phyloP scores from a whole-genome alignment of 2,329 filamentous ascomycete genomes.

The Stachybotrys echinatus region DNA sequence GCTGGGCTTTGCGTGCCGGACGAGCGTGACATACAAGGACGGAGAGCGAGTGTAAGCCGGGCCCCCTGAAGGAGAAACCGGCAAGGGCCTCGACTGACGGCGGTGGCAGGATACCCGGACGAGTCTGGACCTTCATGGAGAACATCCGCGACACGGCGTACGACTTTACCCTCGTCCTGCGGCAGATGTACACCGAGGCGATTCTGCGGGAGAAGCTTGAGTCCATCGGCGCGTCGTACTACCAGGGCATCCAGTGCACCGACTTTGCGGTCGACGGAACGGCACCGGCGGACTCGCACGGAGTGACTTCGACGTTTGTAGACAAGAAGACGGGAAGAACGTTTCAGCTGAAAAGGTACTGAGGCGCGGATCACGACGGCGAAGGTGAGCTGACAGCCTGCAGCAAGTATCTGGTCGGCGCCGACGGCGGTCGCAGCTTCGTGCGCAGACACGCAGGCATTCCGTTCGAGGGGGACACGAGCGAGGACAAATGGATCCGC shows the following conservation, averaged over 20 bases:
- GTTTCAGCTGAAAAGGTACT: background rate
- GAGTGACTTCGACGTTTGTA: slow-evolving; percentile 5
- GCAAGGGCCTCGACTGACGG: background rate
- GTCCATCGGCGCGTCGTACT: slow-evolving; percentile 26
- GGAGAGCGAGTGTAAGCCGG: slow-evolving; percentile 32
- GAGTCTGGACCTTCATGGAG: slow-evolving; percentile 37
- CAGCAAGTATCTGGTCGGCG: slow-evolving; percentile 43
- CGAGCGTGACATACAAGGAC: slow-evolving; percentile 42
- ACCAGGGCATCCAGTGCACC: slow-evolving; percentile 2
- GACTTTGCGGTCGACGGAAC: background rate
- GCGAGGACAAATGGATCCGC: slow-evolving; percentile 47
- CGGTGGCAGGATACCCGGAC: background rate
- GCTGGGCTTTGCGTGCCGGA: slow-evolving; percentile 45
- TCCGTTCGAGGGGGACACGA: slow-evolving; percentile 40
- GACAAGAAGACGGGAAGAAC: slow-evolving; percentile 4
- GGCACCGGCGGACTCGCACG: background rate
- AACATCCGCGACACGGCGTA: slow-evolving; percentile 34
- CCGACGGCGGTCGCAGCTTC: slow-evolving; percentile 44
- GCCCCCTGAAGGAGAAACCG: background rate
- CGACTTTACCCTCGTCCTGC: slow-evolving; percentile 46
- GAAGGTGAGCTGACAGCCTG: background rate
- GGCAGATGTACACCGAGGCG: slow-evolving; percentile 51
- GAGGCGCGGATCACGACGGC: background rate
- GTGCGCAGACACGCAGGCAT: slow-evolving; percentile 40
- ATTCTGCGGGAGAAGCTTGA: slow-evolving; percentile 39